Percentiles rank a stretch among this genome's conserved stretches.
Conservation (phyloP, 1,139 yeast species). For the Suhomyces terraborum region DNA sequence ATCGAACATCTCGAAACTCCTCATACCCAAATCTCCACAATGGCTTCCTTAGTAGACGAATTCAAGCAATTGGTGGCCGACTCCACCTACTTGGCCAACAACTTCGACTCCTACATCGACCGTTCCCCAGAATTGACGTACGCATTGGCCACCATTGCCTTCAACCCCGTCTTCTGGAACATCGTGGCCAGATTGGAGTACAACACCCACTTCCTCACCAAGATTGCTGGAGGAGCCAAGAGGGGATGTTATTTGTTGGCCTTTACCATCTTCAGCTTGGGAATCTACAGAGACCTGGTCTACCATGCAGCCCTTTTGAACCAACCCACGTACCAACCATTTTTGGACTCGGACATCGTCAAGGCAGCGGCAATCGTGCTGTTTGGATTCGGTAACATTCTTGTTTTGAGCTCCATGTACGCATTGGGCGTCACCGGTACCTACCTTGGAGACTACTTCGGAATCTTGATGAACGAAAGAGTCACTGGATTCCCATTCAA, state of each 20-base stretch:
- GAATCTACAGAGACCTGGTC: conserved; percentile 76
- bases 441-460: conserved; percentile 94
- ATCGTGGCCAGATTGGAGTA: conserved; percentile 86
- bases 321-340: conserved; percentile 58
- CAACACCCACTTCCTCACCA: conserved; percentile 72
- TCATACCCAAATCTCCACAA: too few relatives aligned
- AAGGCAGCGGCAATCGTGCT: conserved; percentile 35
- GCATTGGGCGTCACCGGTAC: conserved; percentile 96
- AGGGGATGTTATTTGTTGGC: conserved; percentile 87
- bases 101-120: conserved; percentile 28
- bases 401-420: conserved; percentile 86
- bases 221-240: conserved; percentile 67
- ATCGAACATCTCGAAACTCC: too few relatives aligned
- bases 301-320: conserved; percentile 59
- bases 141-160: conserved; percentile 65
- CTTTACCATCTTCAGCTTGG: conserved; percentile 75
- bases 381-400: conserved; percentile 71
- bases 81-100: conserved; percentile 15
- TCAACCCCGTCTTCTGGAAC: conserved; percentile 96
- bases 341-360: conserved; percentile 39
- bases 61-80: conserved; percentile 13
- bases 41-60: conserved; percentile 15
- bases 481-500: conserved; percentile 96
- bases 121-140: conserved; percentile 28
- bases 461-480: conserved; percentile 86